Conservation (phyloP, 2,329 filamentous ascomycete genomes). For the Aureobasidium sp. region DNA sequence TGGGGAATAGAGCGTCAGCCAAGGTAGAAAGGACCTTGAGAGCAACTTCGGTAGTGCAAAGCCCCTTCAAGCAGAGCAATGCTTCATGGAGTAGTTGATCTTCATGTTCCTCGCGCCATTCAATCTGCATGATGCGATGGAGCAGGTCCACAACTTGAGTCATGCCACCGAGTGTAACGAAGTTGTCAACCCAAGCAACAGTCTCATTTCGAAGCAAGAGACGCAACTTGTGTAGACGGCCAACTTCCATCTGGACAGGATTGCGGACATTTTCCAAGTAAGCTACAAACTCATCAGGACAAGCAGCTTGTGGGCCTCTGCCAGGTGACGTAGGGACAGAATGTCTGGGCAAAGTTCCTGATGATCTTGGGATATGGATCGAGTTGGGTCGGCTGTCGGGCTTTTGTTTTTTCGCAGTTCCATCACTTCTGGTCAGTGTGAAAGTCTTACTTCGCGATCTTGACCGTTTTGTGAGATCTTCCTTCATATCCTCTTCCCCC, state of each 20-base stretch:
- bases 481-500: slow-evolving; percentile 17
- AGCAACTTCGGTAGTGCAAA: slow-evolving; percentile 85
- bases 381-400: slow-evolving; percentile 53
- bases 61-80: slow-evolving; percentile 83
- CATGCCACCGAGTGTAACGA: slow-evolving; percentile 87
- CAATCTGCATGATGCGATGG: slow-evolving; percentile 87
- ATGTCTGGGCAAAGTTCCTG: slow-evolving; percentile 20
- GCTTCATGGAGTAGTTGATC: slow-evolving; percentile 88
- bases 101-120: slow-evolving; percentile 98
- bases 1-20: slow-evolving; percentile 75
- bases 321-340: slow-evolving; percentile 22
- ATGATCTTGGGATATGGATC: slow-evolving; percentile 51
- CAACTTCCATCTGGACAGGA: slow-evolving; percentile 82
- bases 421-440: slow-evolving; percentile 63
- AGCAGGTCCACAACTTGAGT: slow-evolving; percentile 79
- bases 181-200: slow-evolving; percentile 88
- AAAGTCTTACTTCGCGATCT: slow-evolving; percentile 68
- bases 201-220: slow-evolving; percentile 89
- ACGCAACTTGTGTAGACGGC: slow-evolving; percentile 86
- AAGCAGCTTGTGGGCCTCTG: slow-evolving; percentile 59
- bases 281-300: slow-evolving; percentile 75
- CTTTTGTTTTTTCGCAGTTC: slow-evolving; percentile 70
- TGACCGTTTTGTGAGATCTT: slow-evolving; percentile 26
- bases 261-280: slow-evolving; percentile 77
- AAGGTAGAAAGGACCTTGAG: slow-evolving; percentile 75